Evolutionary conservation across 2,329 filamentous ascomycete species (phyloP).

Genomic region (Fusarium liriodendri): DNA sequence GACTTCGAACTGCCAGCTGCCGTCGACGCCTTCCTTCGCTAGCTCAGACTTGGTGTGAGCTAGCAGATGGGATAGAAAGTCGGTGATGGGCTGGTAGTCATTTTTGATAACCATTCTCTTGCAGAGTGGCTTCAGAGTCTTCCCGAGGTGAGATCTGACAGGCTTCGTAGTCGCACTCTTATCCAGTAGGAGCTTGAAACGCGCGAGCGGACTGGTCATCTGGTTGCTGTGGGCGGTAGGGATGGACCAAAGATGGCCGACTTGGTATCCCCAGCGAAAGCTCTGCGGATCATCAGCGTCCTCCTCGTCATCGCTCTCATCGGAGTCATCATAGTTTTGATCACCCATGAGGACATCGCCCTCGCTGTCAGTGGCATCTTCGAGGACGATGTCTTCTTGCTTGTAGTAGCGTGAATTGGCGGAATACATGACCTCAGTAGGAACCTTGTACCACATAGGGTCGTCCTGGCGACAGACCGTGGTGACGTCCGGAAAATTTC

Average conservation of each 20-base stretch:
- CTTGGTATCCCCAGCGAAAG: constrained; percentile 6
- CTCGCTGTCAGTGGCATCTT: too few relatives aligned
- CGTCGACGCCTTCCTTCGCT: accelerated
- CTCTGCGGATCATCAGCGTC: neutral
- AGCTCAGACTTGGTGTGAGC: neutral
- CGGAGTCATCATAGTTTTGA: neutral
- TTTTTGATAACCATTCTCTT: neutral
- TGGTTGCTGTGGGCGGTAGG: neutral
- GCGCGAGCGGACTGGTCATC: neutral
- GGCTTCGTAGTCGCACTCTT: neutral
- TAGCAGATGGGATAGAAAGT: constrained; percentile 1
- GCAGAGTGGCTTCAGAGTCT: neutral
- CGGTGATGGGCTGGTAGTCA: neutral
- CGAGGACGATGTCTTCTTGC: neutral
- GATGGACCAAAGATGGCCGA: neutral
- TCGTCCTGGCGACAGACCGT: neutral
- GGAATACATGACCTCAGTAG: neutral
- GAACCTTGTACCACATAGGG: neutral
- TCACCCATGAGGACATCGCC: neutral
- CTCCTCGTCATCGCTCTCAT: neutral
- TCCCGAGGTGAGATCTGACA: neutral
- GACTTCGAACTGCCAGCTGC: neutral
- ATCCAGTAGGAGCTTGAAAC: constrained; percentile 8
- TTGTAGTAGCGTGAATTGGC: neutral
- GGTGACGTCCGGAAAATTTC: neutral